Percentiles rank a stretch among this genome's conserved stretches.
Conservation (phyloP, 306 rosid species). For the Chamaecrista fasciculata region DNA sequence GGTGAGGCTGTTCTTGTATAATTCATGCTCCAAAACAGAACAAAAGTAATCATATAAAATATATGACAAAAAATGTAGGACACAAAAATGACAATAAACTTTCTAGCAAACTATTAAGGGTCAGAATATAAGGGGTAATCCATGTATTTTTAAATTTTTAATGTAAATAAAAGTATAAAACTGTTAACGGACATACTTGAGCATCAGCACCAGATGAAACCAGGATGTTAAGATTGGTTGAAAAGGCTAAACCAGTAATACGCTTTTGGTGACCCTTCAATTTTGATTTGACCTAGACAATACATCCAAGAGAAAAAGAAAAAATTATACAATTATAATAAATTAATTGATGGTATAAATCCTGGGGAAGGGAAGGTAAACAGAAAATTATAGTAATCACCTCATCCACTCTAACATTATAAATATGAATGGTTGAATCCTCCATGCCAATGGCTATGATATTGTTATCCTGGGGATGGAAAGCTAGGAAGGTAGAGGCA, state of each 20-base stretch:
- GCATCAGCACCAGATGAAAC: constrained; percentile 88
- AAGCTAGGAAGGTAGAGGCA: constrained; percentile 73
- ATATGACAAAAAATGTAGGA: neutral
- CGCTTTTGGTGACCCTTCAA: constrained; percentile 83
- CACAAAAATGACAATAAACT: neutral
- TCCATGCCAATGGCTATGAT: constrained; percentile 91
- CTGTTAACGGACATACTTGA: constrained; percentile 52
- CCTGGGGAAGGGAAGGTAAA: neutral
- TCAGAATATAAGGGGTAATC: neutral
- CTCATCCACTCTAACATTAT: constrained; percentile 72
- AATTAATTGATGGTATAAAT: constrained; percentile 6
- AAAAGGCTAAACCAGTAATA: constrained; percentile 84
- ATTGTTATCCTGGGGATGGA: constrained; percentile 87
- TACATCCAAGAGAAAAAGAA: constrained; percentile 15
- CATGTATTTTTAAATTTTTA: constrained; percentile 9
- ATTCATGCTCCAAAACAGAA: neutral
- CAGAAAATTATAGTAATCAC: constrained; percentile 37
- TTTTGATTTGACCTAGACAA: constrained; percentile 65
- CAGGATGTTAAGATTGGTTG: constrained; percentile 65
- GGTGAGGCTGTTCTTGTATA: neutral
- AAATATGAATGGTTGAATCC: constrained; percentile 81
- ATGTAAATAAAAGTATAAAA: constrained; percentile 25
- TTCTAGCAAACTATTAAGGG: constrained; percentile 17
- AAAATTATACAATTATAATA: neutral
- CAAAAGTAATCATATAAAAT: neutral